phyloP scores from a whole-genome alignment of 2,329 filamentous ascomycete species.

The Diaporthe helianthi region DNA sequence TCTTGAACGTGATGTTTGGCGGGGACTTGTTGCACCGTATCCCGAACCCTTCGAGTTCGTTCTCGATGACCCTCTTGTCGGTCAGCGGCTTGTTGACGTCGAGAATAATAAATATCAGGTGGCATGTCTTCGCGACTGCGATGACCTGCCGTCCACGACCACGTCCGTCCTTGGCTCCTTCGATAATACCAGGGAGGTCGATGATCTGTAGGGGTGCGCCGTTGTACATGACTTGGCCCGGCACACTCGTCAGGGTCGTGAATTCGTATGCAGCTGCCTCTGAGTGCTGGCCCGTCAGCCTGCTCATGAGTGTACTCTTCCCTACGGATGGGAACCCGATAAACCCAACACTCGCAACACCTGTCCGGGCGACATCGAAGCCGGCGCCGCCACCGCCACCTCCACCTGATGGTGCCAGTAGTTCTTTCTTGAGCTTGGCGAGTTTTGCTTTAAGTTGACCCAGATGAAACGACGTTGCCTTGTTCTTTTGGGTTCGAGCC shows the following conservation, averaged over 20 bases:
- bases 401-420: constrained; percentile 83
- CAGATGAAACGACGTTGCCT: constrained; percentile 91
- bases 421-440: constrained; percentile 95
- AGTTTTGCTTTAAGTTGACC: constrained; percentile 98
- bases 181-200: constrained; percentile 97
- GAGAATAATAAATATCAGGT: constrained; percentile 97
- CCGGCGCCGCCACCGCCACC: constrained; percentile 86
- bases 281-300: constrained; percentile 92
- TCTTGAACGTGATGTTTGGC: constrained; percentile 98
- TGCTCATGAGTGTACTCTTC: constrained; percentile 97
- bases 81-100: constrained; percentile 98
- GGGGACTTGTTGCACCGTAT: constrained; percentile 97
- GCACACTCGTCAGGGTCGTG: constrained; percentile 96
- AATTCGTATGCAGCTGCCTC: constrained; percentile 98
- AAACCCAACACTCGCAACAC: constrained; percentile 96
- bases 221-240: constrained; percentile 95
- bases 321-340: constrained; percentile 98
- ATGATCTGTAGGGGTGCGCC: constrained; percentile 97
- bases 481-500: constrained; percentile 81
- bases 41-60: constrained; percentile 94
- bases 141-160: constrained; percentile 98
- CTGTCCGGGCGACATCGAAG: constrained; percentile 97
- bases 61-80: constrained; percentile 95
- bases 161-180: constrained; percentile 97
- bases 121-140: constrained; percentile 97